Evolutionary conservation across 164 flowering plant genomes (phyloP).

Genomic region (Amborella trichopoda): DNA sequence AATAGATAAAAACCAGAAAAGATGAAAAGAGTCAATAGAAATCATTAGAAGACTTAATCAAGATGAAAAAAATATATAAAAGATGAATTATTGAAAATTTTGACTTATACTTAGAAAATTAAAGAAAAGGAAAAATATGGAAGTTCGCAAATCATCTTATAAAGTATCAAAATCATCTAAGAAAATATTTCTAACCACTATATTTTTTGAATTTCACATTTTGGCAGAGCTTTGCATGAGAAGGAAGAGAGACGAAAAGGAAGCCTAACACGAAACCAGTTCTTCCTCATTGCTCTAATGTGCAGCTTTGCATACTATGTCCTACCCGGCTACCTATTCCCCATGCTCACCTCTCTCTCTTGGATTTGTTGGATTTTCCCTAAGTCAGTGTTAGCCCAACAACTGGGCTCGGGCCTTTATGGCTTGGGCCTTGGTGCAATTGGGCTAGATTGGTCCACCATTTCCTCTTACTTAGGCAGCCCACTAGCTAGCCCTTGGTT

Average conservation of each 20-base stretch:
- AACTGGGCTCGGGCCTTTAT: conserved; percentile 47
- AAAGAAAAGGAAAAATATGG: no score
- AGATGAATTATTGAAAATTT: no score
- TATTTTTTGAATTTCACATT: not conserved
- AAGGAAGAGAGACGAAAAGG: conserved; percentile 21
- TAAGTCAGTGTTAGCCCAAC: conserved; percentile 48
- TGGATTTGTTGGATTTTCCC: conserved; percentile 63
- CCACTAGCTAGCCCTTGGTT: conserved; percentile 67
- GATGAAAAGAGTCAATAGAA: no score
- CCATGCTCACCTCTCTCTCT: conserved; percentile 43
- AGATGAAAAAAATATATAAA: no score
- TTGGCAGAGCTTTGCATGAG: conserved; percentile 48
- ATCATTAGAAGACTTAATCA: no score
- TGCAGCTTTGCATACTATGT: conserved; percentile 57
- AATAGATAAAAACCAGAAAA: no score
- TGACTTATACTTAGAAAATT: no score
- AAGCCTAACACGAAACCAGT: conserved; percentile 32
- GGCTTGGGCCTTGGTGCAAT: conserved; percentile 58
- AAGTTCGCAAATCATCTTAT: no score
- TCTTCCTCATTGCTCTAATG: conserved; percentile 43
- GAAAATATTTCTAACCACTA: no score
- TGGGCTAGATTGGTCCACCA: conserved; percentile 51
- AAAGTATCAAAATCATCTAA: no score
- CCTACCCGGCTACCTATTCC: conserved; percentile 48
- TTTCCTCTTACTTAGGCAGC: conserved; percentile 44